phyloP scores from a whole-genome alignment of 257 asterid species.

The Fraxinus americana region DNA sequence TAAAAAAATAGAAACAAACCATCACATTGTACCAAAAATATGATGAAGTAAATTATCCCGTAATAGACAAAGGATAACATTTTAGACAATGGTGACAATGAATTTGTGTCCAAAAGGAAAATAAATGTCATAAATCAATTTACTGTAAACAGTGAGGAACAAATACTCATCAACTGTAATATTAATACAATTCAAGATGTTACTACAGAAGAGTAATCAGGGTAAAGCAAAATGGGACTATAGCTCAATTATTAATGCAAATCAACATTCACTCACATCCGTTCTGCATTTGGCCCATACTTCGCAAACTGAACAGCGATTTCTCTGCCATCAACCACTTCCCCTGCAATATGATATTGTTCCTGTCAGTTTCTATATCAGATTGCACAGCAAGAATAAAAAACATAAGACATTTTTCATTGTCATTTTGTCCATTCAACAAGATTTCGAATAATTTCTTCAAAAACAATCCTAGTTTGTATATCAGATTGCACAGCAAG shows the following conservation, averaged over 20 bases:
- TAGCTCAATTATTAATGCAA: neutral
- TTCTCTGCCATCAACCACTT: slow-evolving; percentile 41
- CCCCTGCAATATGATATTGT: slow-evolving; percentile 24
- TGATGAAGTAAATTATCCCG: neutral
- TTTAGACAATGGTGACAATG: neutral
- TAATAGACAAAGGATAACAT: neutral
- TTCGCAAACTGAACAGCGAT: slow-evolving; percentile 41
- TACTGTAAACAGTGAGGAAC: neutral
- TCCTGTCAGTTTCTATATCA: neutral
- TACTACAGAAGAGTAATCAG: neutral
- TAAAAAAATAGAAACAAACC: neutral
- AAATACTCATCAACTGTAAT: neutral
- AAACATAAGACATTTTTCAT: neutral
- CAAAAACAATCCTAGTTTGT: too few relatives aligned
- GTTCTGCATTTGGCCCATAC: slow-evolving; percentile 41
- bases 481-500: neutral
- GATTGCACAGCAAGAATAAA: neutral
- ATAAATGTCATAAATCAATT: neutral
- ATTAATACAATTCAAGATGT: neutral
- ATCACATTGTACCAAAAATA: neutral
- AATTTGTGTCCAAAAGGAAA: neutral
- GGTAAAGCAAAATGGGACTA: neutral
- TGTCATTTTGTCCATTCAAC: neutral
- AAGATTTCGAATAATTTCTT: neutral
- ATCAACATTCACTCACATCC: slow-evolving; percentile 32